A percentile compares a stretch with the other conserved stretches of the same genome.
phyloP scores from a whole-genome alignment of 306 rosid genomes.

The Castanopsis chinensis region DNA sequence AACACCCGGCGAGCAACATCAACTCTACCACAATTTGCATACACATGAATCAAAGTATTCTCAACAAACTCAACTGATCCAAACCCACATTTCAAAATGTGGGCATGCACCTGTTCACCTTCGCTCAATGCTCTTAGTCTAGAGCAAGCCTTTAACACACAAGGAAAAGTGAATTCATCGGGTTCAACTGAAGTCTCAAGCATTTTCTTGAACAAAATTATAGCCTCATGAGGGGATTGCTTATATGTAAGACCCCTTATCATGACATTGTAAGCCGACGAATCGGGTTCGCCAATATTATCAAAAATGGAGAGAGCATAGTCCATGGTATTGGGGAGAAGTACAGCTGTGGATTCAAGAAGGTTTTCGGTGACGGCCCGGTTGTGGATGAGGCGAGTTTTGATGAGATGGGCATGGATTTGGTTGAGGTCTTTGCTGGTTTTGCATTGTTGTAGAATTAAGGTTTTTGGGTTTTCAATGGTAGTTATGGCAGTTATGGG shows the following conservation, averaged over 20 bases:
- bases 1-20: constrained; percentile 54
- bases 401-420: constrained; percentile 64
- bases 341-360: constrained; percentile 57
- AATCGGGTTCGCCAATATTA: constrained; percentile 28
- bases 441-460: constrained; percentile 49
- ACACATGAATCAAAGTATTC: constrained; percentile 55
- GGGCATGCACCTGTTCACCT: constrained; percentile 52
- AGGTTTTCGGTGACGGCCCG: constrained; percentile 42
- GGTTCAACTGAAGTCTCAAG: constrained; percentile 26
- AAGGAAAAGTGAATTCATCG: constrained; percentile 44
- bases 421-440: constrained; percentile 47
- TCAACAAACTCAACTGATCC: constrained; percentile 30
- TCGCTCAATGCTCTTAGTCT: constrained; percentile 30
- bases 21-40: constrained; percentile 35
- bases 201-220: constrained; percentile 51
- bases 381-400: constrained; percentile 52
- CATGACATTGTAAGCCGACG: constrained; percentile 47
- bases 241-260: constrained; percentile 44
- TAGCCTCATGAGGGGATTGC: constrained; percentile 39
- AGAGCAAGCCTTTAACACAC: constrained; percentile 58
- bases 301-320: constrained; percentile 53
- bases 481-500: constrained; percentile 19
- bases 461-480: constrained; percentile 49
- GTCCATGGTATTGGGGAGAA: constrained; percentile 46
- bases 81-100: constrained; percentile 44